Base-by-base conservation (phyloP, 345 rosid genomes). In the Salix purpurea region DNA sequence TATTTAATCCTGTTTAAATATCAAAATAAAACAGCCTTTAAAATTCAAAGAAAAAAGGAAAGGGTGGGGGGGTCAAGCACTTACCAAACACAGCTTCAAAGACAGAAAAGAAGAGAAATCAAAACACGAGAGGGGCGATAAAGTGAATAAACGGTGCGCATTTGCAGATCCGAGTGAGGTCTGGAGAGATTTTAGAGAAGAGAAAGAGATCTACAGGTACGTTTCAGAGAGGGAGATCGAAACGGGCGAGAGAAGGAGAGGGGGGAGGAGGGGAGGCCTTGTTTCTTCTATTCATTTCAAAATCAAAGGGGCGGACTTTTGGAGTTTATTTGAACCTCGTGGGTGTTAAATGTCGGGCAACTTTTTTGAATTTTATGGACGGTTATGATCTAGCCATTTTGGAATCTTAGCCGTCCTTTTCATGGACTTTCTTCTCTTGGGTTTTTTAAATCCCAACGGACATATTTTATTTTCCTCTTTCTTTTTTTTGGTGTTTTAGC, bases 291-390 rank as follows among this genome's bases (percentile, higher is more conserved):
- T 77, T 77, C 39, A 32, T 7, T 87, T 87, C 85, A 92, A 94
- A 92, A 83, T 82, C 54, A 70, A 83, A 85, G 91, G 79, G 92
- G 91, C 87, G 96, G 97, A 85, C 62, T 61, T 2, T 74, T 24
- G 61, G 77, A 73, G 69, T 77, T 87, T 68, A 28, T 26, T 85
- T 85, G 81, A 90, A 89, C 87, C 90, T 89, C 86, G 81, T 76
- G 30, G 32, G 6, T 70, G 60, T 76, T 78, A 85, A 87, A 81
- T 37, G 32, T 80, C 84, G 77, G 84, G 73, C 84, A 62, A 71
- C 77, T 65, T 58, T 56, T 61, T 54, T 66, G 14, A 60, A 6
- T 58, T 56, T 82, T 34, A n/a, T 54, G 70, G 66, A 83, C 81
- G 87, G 87, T 61, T 69, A 0, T 4, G 82, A 85, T 86, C 42